Evolutionary conservation across 2,329 filamentous ascomycete genomes (phyloP), one percentile per base, ranked within the genome.

Genomic region (Coleophoma eucalyptorum): DNA sequence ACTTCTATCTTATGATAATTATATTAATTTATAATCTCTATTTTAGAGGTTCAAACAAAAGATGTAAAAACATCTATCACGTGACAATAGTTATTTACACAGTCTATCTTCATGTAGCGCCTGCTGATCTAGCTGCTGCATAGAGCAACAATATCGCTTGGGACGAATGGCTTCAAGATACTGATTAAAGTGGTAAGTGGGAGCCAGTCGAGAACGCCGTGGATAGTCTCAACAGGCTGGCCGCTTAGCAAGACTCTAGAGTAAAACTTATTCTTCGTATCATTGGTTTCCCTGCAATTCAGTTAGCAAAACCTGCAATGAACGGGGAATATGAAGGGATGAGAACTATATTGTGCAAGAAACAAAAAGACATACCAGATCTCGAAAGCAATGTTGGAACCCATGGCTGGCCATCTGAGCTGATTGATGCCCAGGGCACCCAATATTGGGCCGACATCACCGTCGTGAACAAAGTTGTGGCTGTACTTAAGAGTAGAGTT

Each of bases 341-440:
- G n/a, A n/a, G n/a, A n/a, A n/a, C n/a, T n/a, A n/a, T n/a, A n/a
- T n/a, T n/a, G n/a, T n/a, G n/a, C n/a, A n/a, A n/a, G n/a, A n/a
- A n/a, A n/a, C n/a, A n/a, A 11, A n/a, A 41, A 18, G 33, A 26
- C 51, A 62, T 48, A 68, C 68, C 68, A 71, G 46, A 71, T 52
- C 48, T 70, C 68, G 49, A 71, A 60, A 2, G 67, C 68, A 53
- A 70, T 58, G 33, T 70, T 71, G 1, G 66, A 65, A 16, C 53
- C 68, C 67, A 71, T 71, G 1, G 61, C 68, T 1, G 68, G 68
- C 68, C 68, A 71, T n/a, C 68, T 63, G 13, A 71, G 57, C 12
- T 57, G 58, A 7, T 58, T 58, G 19, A 70, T 69, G 0, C 68
- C 68, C 38, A 71, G 32, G 3, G 68, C 59, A 13, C 52, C 49